Base-by-base conservation (phyloP, 352 stramenopile genomes). In the Phytophthora pluvialis region DNA sequence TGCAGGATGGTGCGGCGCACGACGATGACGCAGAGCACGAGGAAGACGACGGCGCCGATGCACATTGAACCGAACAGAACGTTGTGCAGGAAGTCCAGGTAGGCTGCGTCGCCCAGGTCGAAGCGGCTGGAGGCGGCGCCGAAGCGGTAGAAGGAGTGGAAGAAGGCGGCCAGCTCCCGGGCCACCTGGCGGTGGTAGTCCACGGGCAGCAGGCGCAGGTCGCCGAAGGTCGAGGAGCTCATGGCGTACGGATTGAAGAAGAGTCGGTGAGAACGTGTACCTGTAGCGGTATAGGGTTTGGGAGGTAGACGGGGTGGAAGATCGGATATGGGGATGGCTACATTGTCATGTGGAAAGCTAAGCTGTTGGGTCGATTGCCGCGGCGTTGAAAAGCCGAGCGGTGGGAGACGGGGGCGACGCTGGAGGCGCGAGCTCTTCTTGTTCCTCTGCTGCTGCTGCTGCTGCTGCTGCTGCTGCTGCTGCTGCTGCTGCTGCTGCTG, bases 121-220 rank as follows among this genome's bases (percentile, higher is more conserved):
- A 94, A 94, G 52, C 56, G 66, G 51, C 71, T 84, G 21, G 80
- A 76, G 35, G 67, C 57, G 9, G 58, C 69, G 31, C 83, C 83
- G 49, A 93, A 90, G 71, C 86, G 81, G 67, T 93, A 91, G 70
- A 94, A 91, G 9, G 67, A 73, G 79, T 94, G 86, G 69, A 94
- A 91, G 51, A 94, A 94, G 33, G 69, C 66, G 31, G 80, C 68
- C 52, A 92, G 70, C 59, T 90, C 80, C 33, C 75, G 81, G 43
- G 83, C 81, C 31, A 92, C 64, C 35, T 90, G 71, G 59, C 72
- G 73, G 68, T 89, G 79, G 77, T 90, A 92, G 71, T 92, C 83
- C 49, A 72, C 72, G 8, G 81, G 83, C 25, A 92, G 63, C 43
- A 92, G 70, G 28, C 58, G 70, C 69, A 91, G 77, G 33, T 75